Percentiles rank a stretch among this genome's conserved stretches.
Evolutionary conservation across 2,329 filamentous ascomycete genomes (phyloP).

Genomic region (Chrysoporthe puriensis): DNA sequence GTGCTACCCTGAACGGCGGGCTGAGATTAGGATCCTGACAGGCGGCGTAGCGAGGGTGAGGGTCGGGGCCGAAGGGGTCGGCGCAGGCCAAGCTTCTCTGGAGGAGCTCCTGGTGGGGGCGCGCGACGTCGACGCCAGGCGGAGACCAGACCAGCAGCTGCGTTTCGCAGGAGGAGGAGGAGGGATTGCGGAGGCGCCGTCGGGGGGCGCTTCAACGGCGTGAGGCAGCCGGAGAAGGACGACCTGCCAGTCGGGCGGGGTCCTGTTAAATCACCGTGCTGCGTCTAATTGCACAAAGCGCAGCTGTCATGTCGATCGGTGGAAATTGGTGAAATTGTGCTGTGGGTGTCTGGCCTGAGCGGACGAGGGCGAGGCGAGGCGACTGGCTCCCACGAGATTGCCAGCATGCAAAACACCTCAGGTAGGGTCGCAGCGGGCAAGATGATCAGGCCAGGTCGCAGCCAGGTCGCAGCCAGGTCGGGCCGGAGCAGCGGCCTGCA

Average conservation of each 20-base stretch:
- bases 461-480: too few species aligned
- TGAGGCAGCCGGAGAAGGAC: neutral
- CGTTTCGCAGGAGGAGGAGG: too few species aligned
- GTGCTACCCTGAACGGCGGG: neutral
- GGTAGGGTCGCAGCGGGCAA: slow-evolving; percentile 1
- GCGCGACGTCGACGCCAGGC: too few species aligned
- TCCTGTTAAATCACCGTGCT: slow-evolving; percentile 25
- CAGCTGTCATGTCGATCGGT: slow-evolving; percentile 26
- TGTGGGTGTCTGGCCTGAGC: slow-evolving; percentile 20
- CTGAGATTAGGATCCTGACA: slow-evolving; percentile 4
- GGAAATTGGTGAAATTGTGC: slow-evolving; percentile 26
- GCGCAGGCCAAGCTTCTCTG: neutral
- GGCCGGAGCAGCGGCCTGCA: too few species aligned
- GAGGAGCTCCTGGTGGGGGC: too few species aligned
- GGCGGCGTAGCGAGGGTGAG: neutral
- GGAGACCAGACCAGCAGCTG: too few species aligned
- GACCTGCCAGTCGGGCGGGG: slow-evolving; percentile 9
- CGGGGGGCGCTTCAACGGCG: too few species aligned
- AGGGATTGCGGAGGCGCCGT: too few species aligned
- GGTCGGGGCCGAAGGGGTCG: neutral
- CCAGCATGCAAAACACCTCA: neutral
- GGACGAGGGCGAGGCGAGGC: slow-evolving; percentile 10
- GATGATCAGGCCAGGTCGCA: neutral
- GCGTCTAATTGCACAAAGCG: slow-evolving; percentile 22
- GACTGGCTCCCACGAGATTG: slow-evolving; percentile 14